phyloP scores from a whole-genome alignment of 352 stramenopile genomes.

The Pythium folliculosum region DNA sequence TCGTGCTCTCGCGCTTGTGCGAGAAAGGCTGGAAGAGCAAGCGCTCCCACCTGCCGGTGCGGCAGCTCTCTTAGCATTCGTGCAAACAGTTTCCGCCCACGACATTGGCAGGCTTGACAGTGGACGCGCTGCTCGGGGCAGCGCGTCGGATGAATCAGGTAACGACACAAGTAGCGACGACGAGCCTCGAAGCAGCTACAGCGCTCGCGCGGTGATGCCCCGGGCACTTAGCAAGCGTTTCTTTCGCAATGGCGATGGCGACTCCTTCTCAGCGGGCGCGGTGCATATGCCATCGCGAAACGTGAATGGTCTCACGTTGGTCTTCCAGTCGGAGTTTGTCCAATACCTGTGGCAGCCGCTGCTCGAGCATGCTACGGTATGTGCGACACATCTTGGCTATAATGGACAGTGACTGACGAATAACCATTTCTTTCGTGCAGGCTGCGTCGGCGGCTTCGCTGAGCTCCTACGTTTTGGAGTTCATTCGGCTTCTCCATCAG shows the following conservation, averaged over 20 bases:
- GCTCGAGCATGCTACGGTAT: constrained; percentile 43
- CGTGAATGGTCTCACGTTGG: constrained; percentile 41
- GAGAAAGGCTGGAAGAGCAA: constrained; percentile 58
- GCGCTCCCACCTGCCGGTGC: constrained; percentile 36
- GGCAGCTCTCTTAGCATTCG: constrained; percentile 36
- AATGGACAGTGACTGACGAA: not conserved
- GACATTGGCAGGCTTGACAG: constrained; percentile 31
- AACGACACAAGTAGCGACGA: constrained; percentile 48
- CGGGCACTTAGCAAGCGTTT: constrained; percentile 22
- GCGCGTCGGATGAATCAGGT: constrained; percentile 31
- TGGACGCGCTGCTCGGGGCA: not conserved
- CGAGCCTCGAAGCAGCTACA: constrained; percentile 22
- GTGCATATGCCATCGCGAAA: constrained; percentile 30
- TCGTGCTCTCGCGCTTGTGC: constrained; percentile 55
- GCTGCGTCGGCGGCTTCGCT: constrained; percentile 37
- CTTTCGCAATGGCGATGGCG: constrained; percentile 1
- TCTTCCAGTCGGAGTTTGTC: constrained; percentile 65
- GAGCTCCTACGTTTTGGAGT: constrained; percentile 64
- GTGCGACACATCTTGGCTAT: constrained; percentile 5
- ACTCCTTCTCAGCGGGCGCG: not conserved
- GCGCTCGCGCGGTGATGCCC: constrained; percentile 18
- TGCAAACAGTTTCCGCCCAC: constrained; percentile 47
- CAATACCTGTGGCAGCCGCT: constrained; percentile 53
- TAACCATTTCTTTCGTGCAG: constrained; percentile 27
- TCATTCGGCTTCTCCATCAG: constrained; percentile 57